Base-by-base conservation (phyloP, 148 eudicot species). In the Dysphania ambrosioides region DNA sequence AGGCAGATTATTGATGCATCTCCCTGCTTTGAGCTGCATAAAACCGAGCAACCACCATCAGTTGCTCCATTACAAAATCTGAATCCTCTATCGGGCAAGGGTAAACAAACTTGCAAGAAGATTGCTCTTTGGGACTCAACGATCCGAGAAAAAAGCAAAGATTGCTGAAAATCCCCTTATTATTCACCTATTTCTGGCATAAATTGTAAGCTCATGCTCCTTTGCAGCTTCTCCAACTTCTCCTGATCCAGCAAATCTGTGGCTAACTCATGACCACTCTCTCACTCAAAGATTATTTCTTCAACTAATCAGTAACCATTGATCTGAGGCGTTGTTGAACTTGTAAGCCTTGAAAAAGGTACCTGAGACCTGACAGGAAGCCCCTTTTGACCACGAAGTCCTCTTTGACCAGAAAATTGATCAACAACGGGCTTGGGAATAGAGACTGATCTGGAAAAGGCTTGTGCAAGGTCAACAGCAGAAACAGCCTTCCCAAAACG, bases 391-490 rank as follows among this genome's bases (percentile, higher is more conserved):
- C 84, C 79, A 23, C 88, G 84, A 75, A 79, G 60, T 27, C 93
- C 90, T 73, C 89, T 82, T 62, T 82, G 87, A 66, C 86, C 86
- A 26, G 91, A 77, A 64, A 85, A 79, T 36, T 77, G 89, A 31
- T 89, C 92, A 13, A 78, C 78, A 47, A 78, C 78, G 40, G 80
- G 67, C 57, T 84, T 85, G 11, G 93, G 87, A 55, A 83, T 88
- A 15, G 93, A 86, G 5, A 84, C 87, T 1, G 98, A 81, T 75
- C 71, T 92, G 16, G 97, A 95, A 80, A 92, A 95, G 59, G 96
- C 92, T 75, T 87, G 92, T 31, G 89, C 98, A 65, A 95, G 93
- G 79, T 95, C 98, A 58, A 90, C 90, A 68, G 98, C 96, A 8
- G 98, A 92, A 76, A 89, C 92, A 12, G 90, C 95, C 83, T 95